Evolutionary conservation across 345 rosid genomes (phyloP), one percentile per base, ranked within the genome.

Genomic region (Bruguiera parviflora): DNA sequence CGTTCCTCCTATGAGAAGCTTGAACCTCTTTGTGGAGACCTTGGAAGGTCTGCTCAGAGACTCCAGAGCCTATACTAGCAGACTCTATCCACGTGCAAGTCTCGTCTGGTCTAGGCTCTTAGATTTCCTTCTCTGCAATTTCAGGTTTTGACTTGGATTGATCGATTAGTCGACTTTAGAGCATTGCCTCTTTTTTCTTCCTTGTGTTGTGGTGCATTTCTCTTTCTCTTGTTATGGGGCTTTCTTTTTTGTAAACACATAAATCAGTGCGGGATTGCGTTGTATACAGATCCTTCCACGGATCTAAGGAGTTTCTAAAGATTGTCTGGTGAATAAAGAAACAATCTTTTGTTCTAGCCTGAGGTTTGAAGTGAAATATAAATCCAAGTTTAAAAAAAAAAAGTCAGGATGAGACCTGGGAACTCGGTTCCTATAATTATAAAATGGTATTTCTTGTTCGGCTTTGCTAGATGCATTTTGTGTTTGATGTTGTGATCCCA

Each of bases 1-100:
- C 58, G 69, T 91, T 72, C 98, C 97, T 20, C 98, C 97, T 16
- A 15, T 91, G 29, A 87, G 98, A 72, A 89, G 85, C 86, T 79
- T 93, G 75, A 93, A 80, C 72, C 80, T 74, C 49, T 93, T 93
- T 46, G 94, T 89, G 6, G 88, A 80, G 70, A 79, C 89, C 67
- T 82, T 91, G 91, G 97, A 89, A 70, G 88, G 80, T 60, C 71
- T 89, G 67, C 61, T 74, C 0, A 78, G 83, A 16, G 96, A 87
- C 69, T 84, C 91, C 8, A 79, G 91, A 64, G 71, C 59, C 19
- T 84, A 91, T 43, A 89, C 87, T 10, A 29, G 37, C 53, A 80
- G 96, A 64, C 35, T 85, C 51, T 85, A 84, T 27, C 96, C 96
- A 6, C 90, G 91, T n/a, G 84, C 85, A 3, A 81, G 97, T 53